phyloP scores from a whole-genome alignment of 2,329 filamentous ascomycete genomes.

The Chaetomium sp. region DNA sequence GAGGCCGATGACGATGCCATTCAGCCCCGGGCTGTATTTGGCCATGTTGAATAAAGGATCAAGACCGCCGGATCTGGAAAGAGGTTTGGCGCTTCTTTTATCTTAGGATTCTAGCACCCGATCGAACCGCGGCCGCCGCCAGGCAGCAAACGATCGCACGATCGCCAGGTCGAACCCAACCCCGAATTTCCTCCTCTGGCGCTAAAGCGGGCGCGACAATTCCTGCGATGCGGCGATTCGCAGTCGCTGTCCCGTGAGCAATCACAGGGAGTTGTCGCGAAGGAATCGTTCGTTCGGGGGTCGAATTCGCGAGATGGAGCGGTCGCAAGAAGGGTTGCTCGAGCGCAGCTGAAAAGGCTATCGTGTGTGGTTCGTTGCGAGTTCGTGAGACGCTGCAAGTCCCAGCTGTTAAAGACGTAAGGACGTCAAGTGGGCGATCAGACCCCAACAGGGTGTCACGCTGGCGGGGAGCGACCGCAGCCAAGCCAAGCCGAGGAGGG shows the following conservation, averaged over 20 bases:
- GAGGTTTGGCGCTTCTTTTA: neutral
- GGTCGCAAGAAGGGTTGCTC: neutral
- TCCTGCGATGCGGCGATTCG: neutral
- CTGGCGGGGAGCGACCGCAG: constrained; percentile 20
- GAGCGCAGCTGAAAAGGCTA: neutral
- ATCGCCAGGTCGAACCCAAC: constrained; percentile 10
- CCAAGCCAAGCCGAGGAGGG: constrained; percentile 8
- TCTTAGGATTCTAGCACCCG: constrained; percentile 10
- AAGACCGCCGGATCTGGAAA: neutral
- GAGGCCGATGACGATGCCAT: constrained; percentile 90
- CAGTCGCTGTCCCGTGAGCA: neutral
- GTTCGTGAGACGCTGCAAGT: constrained; percentile 16
- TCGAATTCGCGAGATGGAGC: neutral
- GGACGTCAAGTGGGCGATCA: constrained; percentile 24
- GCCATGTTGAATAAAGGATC: constrained; percentile 28
- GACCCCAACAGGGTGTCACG: constrained; percentile 23
- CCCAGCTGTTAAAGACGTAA: constrained; percentile 5
- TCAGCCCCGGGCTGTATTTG: constrained; percentile 43
- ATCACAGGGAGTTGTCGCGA: neutral
- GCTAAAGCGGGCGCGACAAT: neutral
- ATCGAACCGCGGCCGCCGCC: constrained; percentile 18
- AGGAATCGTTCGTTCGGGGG: neutral
- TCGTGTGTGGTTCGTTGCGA: constrained; percentile 19
- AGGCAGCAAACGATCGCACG: constrained; percentile 13
- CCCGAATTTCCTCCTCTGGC: neutral